Evolutionary conservation across 2,329 filamentous ascomycete species (phyloP).

Genomic region (Penicillium sp.): DNA sequence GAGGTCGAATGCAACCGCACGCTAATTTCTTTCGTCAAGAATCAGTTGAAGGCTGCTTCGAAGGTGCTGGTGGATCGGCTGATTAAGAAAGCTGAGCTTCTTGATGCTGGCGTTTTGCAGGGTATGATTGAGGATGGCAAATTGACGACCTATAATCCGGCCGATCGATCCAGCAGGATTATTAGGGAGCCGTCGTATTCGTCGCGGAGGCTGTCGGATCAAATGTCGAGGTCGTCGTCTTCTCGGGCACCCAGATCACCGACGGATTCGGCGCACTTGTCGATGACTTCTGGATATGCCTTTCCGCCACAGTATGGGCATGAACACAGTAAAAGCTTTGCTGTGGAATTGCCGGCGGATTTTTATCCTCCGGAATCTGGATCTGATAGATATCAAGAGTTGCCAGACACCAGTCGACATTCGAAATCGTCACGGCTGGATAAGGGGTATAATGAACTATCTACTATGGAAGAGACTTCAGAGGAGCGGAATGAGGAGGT

Average conservation of each 20-base stretch:
- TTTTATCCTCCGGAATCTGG: conserved; percentile 1
- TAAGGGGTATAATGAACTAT: background rate
- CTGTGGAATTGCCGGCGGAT: conserved; percentile 17
- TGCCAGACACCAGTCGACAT: background rate
- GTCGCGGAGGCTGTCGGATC: background rate
- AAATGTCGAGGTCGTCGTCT: background rate
- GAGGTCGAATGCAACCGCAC: conserved; percentile 78
- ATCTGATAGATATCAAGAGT: background rate
- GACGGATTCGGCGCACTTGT: background rate
- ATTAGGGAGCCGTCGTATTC: background rate
- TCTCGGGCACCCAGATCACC: conserved; percentile 2
- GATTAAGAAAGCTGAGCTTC: conserved; percentile 49
- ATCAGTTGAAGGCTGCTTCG: conserved; percentile 75
- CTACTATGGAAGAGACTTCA: background rate
- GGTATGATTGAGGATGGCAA: conserved; percentile 19
- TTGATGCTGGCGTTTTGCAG: conserved; percentile 26
- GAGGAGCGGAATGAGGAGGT: background rate
- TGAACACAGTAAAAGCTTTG: background rate
- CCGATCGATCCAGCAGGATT: conserved; percentile 9
- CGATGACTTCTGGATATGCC: background rate
- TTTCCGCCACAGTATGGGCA: background rate
- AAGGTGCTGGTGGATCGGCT: conserved; percentile 65
- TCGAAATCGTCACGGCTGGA: background rate
- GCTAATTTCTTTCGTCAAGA: conserved; percentile 74
- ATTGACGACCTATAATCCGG: conserved; percentile 21